Base-by-base conservation (phyloP, 257 asterid genomes). In the Linaria vulgaris region DNA sequence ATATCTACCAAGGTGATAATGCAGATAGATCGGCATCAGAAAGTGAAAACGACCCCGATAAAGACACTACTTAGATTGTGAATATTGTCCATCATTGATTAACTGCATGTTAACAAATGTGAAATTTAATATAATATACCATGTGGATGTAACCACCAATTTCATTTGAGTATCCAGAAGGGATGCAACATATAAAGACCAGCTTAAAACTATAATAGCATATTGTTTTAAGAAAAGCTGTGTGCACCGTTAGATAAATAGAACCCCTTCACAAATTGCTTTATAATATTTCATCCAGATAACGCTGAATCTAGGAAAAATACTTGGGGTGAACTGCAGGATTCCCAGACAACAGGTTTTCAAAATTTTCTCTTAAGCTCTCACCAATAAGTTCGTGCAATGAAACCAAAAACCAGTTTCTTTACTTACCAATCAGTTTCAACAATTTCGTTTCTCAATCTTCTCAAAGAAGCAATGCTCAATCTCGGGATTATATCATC, bases 371-470 rank as follows among this genome's bases (percentile, higher is more conserved):
- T 53, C 22, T n/a, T n/a, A n/a, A 38, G 48, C 52, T 50, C 51
- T 39, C 46, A 59, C 57, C 54, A n/a, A 39, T 12, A 62, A 61
- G 48, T 46, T 41, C 13, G 34, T 47, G 31, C 12, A 27, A 2
- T 11, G 41, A 14, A 38, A 48, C 22, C 56, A 24, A 47, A 38
- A 63, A 34, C 7, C 9, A 9, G 34, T 37, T 50, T 41, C 59
- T n/a, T 53, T 60, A 54, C 91, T 83, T 80, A 94, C 99, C 99
- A 94, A 79, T 94, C 96, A 51, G 97, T 90, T 74, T 85, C 92
- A 58, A 90, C 84, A 71, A 90, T 85, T 79, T 94, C 99, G 67
- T 90, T 94, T 84, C 97, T 81, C 69, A 94, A 78, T 67, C 96
- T 82, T 16, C 85, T 78, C 46, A 90, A 56, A 30, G 97, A 82